Evolutionary conservation across 2,329 filamentous ascomycete species (phyloP), one percentile per base, ranked within the genome.

Genomic region (Podosphaera fusca): DNA sequence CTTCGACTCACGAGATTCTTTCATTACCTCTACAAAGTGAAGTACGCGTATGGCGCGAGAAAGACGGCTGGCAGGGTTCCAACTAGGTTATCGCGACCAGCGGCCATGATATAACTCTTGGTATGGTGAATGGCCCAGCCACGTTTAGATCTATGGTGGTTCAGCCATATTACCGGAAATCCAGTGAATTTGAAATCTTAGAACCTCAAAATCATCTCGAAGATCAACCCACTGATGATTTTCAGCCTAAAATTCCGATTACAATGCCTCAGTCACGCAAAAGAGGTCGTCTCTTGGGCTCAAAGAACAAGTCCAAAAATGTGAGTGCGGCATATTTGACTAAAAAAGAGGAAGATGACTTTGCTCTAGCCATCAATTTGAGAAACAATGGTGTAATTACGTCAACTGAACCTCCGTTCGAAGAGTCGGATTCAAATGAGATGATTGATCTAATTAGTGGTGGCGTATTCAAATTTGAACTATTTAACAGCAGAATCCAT

Each of bases 21-120:
- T 34, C 53, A 6, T 46, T 60, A 29, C n/a, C 14, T 12, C 40
- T 58, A 12, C 56, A 58, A 12, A 50, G 31, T 6, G 1, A 56
- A 8, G 57, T 58, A 3, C 51, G 55, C 1, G 51, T 57, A 9
- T 59, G 52, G 53, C 36, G 58, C n/a, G 55, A 59, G 47, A 47
- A 56, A 6, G 49, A 56, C 34, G 40, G 49, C 30, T 56, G 55
- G 55, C n/a, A n/a, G 5, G 55, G 55, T 8, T 30, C 31, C 4
- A 49, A 34, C 10, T 35, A 56, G 21, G 10, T 56, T 31, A 33
- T 49, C 49, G 40, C 36, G 4, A n/a, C 21, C 9, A 35, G 45
- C 34, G 47, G 45, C 29, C 31, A 57, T 10, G 34, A 40, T 31
- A 10, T 34, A 6, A 57, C 21, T 21, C 30, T 57, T n/a, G 47